phyloP scores from a whole-genome alignment of 164 flowering plant species.

The Santalum album region DNA sequence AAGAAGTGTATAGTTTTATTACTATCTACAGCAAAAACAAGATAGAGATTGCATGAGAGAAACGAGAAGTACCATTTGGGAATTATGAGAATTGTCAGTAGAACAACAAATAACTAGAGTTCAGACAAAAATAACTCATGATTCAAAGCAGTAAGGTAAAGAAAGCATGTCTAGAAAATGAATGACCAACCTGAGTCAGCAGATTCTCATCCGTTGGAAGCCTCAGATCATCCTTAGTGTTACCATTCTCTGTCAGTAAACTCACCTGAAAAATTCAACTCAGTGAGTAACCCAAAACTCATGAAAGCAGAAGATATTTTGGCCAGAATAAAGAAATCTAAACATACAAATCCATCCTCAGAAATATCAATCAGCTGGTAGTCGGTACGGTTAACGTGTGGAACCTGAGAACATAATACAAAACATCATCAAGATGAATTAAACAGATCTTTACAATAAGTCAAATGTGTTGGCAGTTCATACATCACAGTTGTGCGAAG shows the following conservation, averaged over 20 bases:
- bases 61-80: no score
- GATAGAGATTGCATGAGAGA: neutral
- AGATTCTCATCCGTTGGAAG: constrained; percentile 46
- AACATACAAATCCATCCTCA: constrained; percentile 14
- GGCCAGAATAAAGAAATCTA: neutral
- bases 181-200: constrained; percentile 32
- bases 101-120: no score
- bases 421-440: neutral
- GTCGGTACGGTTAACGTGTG: constrained; percentile 35
- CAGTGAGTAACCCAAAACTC: neutral
- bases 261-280: constrained; percentile 26
- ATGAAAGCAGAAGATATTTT: neutral
- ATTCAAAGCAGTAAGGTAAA: no score
- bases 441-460: neutral
- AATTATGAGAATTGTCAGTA: no score
- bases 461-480: neutral
- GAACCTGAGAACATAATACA: constrained; percentile 19
- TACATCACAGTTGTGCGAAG: constrained; percentile 39
- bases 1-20: neutral
- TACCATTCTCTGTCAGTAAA: constrained; percentile 41
- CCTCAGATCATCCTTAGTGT: constrained; percentile 53
- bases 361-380: constrained; percentile 37
- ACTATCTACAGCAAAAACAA: neutral
- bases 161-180: no score
- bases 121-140: no score